Evolutionary conservation across 179 eudicot species (phyloP), one percentile per base, ranked within the genome.

Genomic region (Actinidia chinensis): DNA sequence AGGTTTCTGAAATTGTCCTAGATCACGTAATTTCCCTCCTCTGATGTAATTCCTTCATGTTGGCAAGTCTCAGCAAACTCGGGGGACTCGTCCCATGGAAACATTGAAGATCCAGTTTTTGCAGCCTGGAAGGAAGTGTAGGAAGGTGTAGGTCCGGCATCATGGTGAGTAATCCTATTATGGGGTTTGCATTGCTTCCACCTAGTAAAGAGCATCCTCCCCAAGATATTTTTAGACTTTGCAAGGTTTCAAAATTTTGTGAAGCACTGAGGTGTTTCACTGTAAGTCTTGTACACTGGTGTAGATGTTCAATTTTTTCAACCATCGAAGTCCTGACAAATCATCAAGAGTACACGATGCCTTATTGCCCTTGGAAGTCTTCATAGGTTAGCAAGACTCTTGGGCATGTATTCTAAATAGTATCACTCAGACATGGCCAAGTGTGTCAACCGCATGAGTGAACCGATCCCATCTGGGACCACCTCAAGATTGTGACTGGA

Each of bases 351-450:
- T 61, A 36, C 89, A 86, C 1, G 48, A 25, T 12, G 23, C 0
- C 28, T 55, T 17, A 0, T 66, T 65, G 8, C 7, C 25, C 2
- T 23, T 2, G 0, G 42, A 8, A 85, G 88, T 7, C 81, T 47
- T 2, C 67, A 48, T 8, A 87, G 84, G 0, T 2, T 0, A 0
- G 80, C 70, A 10, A 87, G 77, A 7, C 66, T 83, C 54, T 76
- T 78, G 2, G 90, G 90, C 75, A 87, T 82, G 17, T 74, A 33
- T 0, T 67, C 79, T 0, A 87, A 68, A 17, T 83, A 60, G 75
- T 79, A 83, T 59, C 85, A 87, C 43, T 80, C 84, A 0, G 90
- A 85, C 81, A 85, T 69, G 42, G 85, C 86, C 78, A 85, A 77
- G 76, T 79, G 84, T 14, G 77, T 80, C 76, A 85, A 71, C 25